Evolutionary conservation across 2,329 filamentous ascomycete genomes (phyloP).

Genomic region (Aspergillus sp.): DNA sequence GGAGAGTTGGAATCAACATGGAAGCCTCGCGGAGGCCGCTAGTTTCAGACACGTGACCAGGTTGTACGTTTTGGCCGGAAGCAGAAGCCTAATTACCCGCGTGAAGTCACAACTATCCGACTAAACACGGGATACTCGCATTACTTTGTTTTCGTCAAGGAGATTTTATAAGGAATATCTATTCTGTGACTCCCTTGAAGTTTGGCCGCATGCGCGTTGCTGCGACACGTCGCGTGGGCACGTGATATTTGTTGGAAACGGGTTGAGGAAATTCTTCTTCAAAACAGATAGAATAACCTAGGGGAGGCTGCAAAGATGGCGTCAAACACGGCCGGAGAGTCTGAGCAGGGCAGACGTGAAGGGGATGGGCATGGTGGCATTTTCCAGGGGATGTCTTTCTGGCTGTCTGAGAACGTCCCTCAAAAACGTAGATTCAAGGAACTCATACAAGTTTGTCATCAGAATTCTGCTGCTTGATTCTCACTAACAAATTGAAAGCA

Average conservation of each 20-base stretch:
- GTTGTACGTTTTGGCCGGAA: background rate
- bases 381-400: constrained; percentile 58
- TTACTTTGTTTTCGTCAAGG: background rate
- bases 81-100: background rate
- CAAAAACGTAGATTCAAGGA: constrained; percentile 48
- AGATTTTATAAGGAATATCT: background rate
- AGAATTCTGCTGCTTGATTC: background rate
- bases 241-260: background rate
- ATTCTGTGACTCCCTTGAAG: background rate
- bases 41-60: background rate
- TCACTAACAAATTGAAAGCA: constrained; percentile 27
- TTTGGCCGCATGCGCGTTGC: background rate
- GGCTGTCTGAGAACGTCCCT: constrained; percentile 57
- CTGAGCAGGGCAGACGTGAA: background rate
- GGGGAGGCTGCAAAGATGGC: background rate
- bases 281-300: background rate
- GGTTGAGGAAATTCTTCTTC: background rate
- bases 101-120: background rate
- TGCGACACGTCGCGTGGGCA: background rate
- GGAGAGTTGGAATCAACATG: background rate
- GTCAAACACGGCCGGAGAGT: background rate
- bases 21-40: background rate
- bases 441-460: constrained; percentile 44
- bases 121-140: background rate
- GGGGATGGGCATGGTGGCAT: constrained; percentile 29